phyloP scores from a whole-genome alignment of 2,329 filamentous ascomycete species.

The Fonsecaea monophora region DNA sequence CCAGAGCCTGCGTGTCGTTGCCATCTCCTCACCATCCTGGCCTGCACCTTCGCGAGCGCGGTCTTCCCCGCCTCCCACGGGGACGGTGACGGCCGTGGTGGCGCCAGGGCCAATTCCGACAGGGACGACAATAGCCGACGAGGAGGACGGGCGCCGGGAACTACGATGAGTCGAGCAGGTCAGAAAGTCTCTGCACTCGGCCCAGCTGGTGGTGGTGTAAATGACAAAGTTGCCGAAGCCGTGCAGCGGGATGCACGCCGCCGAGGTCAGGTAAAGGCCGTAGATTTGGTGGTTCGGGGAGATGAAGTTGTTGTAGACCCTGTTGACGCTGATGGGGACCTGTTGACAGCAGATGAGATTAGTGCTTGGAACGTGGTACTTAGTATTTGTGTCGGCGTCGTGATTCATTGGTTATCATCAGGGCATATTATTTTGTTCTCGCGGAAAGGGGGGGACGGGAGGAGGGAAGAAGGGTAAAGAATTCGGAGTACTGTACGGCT shows the following conservation, averaged over 20 bases:
- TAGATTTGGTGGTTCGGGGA: conserved; percentile 31
- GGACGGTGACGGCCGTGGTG: no score
- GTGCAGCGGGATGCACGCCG: conserved; percentile 31
- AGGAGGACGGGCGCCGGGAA: conserved; percentile 14
- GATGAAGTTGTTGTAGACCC: conserved; percentile 35
- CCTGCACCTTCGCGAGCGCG: no score
- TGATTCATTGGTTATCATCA: no score
- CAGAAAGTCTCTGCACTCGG: conserved; percentile 27
- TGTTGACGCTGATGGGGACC: conserved; percentile 32
- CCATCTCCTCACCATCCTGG: neutral
- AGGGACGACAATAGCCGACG: neutral
- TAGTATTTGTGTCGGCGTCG: no score
- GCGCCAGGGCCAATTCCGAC: neutral
- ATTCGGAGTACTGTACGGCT: neutral
- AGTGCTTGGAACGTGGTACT: no score
- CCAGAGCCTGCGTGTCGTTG: neutral
- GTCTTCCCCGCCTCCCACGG: neutral
- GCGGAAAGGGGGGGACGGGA: neutral
- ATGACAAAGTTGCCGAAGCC: conserved; percentile 32
- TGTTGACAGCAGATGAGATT: neutral
- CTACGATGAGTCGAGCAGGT: conserved; percentile 12
- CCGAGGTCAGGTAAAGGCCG: conserved; percentile 30
- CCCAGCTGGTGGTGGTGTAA: conserved; percentile 32
- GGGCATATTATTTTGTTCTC: no score
- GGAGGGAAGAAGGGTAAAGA: neutral